Conservation (phyloP, 805 yeast genomes). For the Yamadazyma endophytica region DNA sequence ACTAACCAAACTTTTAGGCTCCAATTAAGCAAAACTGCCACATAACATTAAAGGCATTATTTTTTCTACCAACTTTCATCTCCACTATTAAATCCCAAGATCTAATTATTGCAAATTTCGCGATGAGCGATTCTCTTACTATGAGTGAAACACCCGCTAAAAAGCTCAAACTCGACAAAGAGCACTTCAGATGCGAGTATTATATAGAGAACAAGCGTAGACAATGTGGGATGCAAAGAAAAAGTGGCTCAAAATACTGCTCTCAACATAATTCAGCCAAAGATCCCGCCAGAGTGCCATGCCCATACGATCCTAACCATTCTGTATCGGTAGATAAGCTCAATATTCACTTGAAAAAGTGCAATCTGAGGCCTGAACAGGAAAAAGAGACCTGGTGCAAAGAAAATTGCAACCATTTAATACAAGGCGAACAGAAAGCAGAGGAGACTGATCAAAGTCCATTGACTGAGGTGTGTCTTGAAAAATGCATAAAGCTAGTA, state of each 20-base stretch:
- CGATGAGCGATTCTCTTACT: conserved; percentile 1
- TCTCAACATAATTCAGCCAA: conserved; percentile 48
- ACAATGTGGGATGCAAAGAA: conserved; percentile 59
- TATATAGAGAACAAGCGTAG: conserved; percentile 48
- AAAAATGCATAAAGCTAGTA: conserved; percentile 4
- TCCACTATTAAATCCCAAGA: no score
- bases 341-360: conserved; percentile 53
- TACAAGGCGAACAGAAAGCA: conserved; percentile 5
- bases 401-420: conserved; percentile 41
- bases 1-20: no score
- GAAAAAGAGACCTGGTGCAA: conserved; percentile 48
- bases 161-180: background rate
- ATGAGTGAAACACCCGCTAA: conserved; percentile 6
- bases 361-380: conserved; percentile 43
- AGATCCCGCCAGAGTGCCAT: conserved; percentile 48
- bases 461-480: conserved; percentile 1
- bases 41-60: no score
- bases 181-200: conserved; percentile 38
- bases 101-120: no score
- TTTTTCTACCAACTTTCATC: no score
- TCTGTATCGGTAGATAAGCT: conserved; percentile 62
- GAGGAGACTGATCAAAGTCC: conserved; percentile 2
- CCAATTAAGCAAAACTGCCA: no score
- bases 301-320: conserved; percentile 77
- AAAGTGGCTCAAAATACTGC: conserved; percentile 48